A percentile compares a stretch with the other conserved stretches of the same genome.
Evolutionary conservation across 306 rosid species (phyloP).

Genomic region (Prunus mume): DNA sequence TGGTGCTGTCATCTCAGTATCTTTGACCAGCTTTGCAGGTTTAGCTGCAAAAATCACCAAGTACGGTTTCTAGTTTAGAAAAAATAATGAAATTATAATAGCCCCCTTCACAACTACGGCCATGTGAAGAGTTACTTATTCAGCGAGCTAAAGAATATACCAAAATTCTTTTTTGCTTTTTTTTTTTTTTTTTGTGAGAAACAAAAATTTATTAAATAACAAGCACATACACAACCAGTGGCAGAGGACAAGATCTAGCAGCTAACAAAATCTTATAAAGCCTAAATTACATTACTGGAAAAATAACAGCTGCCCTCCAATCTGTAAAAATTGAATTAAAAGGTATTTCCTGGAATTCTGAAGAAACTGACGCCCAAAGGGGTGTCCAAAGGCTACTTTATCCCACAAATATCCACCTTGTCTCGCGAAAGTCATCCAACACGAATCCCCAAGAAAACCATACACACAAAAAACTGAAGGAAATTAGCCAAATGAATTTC

Average conservation of each 20-base stretch:
- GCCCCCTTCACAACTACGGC: background rate
- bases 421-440: background rate
- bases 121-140: background rate
- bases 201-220: background rate
- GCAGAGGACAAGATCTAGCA: background rate
- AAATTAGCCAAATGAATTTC: background rate
- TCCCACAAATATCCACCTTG: background rate
- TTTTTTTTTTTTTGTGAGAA: background rate
- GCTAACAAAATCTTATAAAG: too few species aligned
- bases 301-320: background rate
- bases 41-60: slow-evolving; percentile 54
- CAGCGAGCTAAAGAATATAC: background rate
- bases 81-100: background rate
- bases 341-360: background rate
- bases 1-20: slow-evolving; percentile 78
- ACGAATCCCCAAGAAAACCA: background rate
- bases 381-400: background rate
- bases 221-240: background rate
- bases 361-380: background rate
- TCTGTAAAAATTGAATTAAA: background rate
- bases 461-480: background rate
- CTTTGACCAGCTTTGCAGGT: slow-evolving; percentile 79
- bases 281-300: background rate
- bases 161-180: too few species aligned
- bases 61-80: slow-evolving; percentile 23